Conservation (phyloP, 2,329 filamentous ascomycete species). For the Teratosphaeriaceae sp. region DNA sequence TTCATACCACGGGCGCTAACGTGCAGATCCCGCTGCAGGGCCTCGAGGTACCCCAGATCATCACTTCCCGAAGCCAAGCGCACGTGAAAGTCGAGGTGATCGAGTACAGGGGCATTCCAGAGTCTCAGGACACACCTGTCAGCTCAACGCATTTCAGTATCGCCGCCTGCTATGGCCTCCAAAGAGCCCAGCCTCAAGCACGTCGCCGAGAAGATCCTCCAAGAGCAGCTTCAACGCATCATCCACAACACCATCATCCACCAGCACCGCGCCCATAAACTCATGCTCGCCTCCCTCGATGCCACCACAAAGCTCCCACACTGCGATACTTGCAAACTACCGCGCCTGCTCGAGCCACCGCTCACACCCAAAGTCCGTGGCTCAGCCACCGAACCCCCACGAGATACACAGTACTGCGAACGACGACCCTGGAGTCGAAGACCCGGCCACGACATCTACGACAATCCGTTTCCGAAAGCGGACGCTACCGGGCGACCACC, state of each 20-base stretch:
- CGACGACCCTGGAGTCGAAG: slow-evolving; percentile 71
- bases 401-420: slow-evolving; percentile 62
- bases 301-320: slow-evolving; percentile 65
- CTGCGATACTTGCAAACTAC: slow-evolving; percentile 68
- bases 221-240: slow-evolving; percentile 70
- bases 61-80: too few relatives aligned
- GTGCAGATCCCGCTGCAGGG: too few relatives aligned
- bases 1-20: too few relatives aligned
- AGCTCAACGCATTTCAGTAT: too few relatives aligned
- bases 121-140: too few relatives aligned
- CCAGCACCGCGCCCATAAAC: slow-evolving; percentile 72
- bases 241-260: slow-evolving; percentile 68
- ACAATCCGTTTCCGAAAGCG: slow-evolving; percentile 70
- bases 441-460: slow-evolving; percentile 72
- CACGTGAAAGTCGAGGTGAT: too few relatives aligned
- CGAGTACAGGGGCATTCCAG: too few relatives aligned
- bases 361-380: slow-evolving; percentile 38
- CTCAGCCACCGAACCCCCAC: slow-evolving; percentile 33
- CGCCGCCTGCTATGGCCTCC: not conserved
- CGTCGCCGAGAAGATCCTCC: slow-evolving; percentile 56
- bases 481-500: slow-evolving; percentile 48
- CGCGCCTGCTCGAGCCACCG: slow-evolving; percentile 65
- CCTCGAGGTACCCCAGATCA: too few relatives aligned
- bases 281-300: slow-evolving; percentile 65
- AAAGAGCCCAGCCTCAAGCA: slow-evolving; percentile 11